Evolutionary conservation across 371 early-diverging fungal genomes (phyloP).

Genomic region (Rhizopus stolonifer): DNA sequence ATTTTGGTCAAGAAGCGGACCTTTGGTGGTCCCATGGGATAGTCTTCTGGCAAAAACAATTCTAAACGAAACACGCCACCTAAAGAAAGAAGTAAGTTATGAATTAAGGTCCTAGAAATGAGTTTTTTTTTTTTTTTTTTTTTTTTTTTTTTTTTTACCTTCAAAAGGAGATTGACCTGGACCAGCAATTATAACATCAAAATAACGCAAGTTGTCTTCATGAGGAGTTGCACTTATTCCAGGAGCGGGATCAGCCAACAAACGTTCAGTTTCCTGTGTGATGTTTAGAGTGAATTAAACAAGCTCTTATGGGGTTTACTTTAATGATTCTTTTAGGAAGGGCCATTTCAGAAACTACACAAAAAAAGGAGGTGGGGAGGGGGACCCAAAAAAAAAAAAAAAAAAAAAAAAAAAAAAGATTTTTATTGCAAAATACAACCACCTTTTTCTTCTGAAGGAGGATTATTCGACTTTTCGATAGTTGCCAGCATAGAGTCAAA

Average conservation of each 20-base stretch:
- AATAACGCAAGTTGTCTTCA: conserved; percentile 95
- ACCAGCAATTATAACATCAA: conserved; percentile 97
- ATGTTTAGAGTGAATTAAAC: background rate
- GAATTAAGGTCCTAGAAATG: background rate
- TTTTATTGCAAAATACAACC: conserved; percentile 33
- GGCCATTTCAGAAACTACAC: too few relatives aligned
- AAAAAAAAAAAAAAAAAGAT: background rate
- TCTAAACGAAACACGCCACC: conserved; percentile 97
- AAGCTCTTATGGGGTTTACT: conserved; percentile 33
- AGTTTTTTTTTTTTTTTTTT: background rate
- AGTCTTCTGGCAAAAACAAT: conserved; percentile 96
- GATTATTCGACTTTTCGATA: conserved; percentile 67
- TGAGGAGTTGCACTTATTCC: conserved; percentile 91
- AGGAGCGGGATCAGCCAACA: conserved; percentile 93
- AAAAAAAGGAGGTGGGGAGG: too few relatives aligned
- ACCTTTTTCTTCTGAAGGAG: conserved; percentile 58
- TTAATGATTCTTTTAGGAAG: conserved; percentile 82
- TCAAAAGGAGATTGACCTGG: conserved; percentile 97
- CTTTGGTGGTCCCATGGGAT: conserved; percentile 98
- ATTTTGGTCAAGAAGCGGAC: conserved; percentile 98
- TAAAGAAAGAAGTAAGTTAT: conserved; percentile 26
- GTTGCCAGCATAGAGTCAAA: conserved; percentile 69
- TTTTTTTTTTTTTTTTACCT: conserved; percentile 56
- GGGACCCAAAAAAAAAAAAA: too few relatives aligned
- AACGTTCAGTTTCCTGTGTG: conserved; percentile 90